These are phyloP conservation scores for Agaricales sp. DNA, from an alignment of 1,284 basidiomycete genomes.

Conservation along the genomic window DNA sequence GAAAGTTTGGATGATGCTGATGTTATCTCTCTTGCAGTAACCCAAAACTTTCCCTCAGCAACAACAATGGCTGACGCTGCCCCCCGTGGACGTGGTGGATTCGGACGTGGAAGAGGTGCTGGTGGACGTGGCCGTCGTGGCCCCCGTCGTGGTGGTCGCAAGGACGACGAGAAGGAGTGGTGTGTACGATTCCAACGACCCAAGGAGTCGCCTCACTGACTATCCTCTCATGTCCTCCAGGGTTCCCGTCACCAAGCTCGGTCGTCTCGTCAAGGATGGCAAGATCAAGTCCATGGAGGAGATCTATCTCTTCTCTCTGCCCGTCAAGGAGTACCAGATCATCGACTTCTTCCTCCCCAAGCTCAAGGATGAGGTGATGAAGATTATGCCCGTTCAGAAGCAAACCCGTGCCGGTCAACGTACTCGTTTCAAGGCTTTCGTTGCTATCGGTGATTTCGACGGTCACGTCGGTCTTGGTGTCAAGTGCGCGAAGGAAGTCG, in stretches of 20 bases:
- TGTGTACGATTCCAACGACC: constrained; percentile 37
- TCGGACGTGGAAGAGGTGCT: constrained; percentile 84
- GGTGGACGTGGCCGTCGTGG: constrained; percentile 81
- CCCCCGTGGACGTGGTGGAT: constrained; percentile 74
- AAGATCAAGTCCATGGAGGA: constrained; percentile 99
- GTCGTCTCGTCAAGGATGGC: constrained; percentile 97
- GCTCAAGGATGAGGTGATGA: constrained; percentile 99
- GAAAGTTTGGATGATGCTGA: background rate
- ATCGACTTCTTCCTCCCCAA: constrained; percentile 96
- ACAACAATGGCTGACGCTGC: constrained; percentile 65
- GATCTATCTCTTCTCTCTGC: constrained; percentile 99
- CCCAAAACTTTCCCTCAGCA: constrained; percentile 7
- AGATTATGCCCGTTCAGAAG: constrained; percentile 99
- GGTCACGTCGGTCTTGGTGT: constrained; percentile 99
- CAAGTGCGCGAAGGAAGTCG: constrained; percentile 99
- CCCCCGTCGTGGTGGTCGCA: constrained; percentile 90
- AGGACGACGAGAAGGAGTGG: constrained; percentile 99
- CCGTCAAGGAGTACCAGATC: constrained; percentile 98
- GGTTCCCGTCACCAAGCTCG: constrained; percentile 98
- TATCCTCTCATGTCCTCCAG: constrained; percentile 27
- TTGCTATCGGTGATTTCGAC: constrained; percentile 97
- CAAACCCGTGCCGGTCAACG: constrained; percentile 99
- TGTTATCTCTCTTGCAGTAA: background rate
- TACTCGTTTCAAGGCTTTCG: constrained; percentile 99
- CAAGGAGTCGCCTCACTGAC: background rate